Base-by-base conservation (phyloP, 306 rosid genomes). In the Phaseolus lunatus region DNA sequence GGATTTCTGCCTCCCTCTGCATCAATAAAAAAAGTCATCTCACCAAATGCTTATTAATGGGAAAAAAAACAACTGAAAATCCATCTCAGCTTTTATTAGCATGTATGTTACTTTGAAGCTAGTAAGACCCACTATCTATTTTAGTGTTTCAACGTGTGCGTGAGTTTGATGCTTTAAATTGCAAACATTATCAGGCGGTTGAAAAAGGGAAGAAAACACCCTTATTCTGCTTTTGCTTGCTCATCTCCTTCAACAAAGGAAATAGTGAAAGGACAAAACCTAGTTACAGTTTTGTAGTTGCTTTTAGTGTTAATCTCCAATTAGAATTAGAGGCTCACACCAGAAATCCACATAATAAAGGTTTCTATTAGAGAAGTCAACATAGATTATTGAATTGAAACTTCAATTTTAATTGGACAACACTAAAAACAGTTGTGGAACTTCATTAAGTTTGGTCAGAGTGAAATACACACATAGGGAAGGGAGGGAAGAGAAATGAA, bases 1-100 rank as follows among this genome's bases (percentile, higher is more conserved):
- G 97, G 97, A 70, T 47, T 70, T 9, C 84, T 70, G 1, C 96
- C 95, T 15, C 85, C 85, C 76, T 80, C 96, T 93, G 84, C 88
- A 70, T 63, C 92, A 85, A 81, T 70, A 1, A 39, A 70, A 31
- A 54, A 44, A 44, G 15, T 47, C 10, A 27, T 70, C 57, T 3
- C 59, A 49, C 45, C 26, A 12, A 31, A 74, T 27, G 5, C 15
- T 29, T 76, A 52, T n/a, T 59, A 1, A 48, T 71, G 24, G 26
- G 0, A n/a, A 35, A 64, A 37, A 35, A 35, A n/a, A n/a, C n/a
- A n/a, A 63, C 16, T 14, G 15, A 50, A 75, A 75, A 22, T 76
- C 11, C 67, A 33, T 37, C 39, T 33, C 39, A 44, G 22, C 4
- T 54, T 76, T 64, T 77, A 54, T 53, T 24, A 24, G 58, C 73